Evolutionary conservation across 176 grass and related monocot genomes (phyloP).

Genomic region (Triticum aestivum): DNA sequence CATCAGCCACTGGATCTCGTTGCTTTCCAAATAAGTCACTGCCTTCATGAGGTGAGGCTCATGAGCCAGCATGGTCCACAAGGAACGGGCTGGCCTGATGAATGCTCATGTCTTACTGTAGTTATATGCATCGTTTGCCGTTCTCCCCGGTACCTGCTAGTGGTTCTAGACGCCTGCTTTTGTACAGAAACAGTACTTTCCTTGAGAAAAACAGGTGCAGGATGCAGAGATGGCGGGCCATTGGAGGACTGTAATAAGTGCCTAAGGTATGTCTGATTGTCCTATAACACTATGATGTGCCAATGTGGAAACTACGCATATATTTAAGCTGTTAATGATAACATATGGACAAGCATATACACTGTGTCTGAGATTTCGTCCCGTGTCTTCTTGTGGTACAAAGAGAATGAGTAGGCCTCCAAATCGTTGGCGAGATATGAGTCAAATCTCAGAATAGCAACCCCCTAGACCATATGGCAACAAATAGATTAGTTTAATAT

Average conservation of each 20-base stretch:
- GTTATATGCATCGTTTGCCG: slow-evolving; percentile 13
- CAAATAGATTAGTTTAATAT: neutral
- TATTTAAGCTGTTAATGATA: slow-evolving; percentile 12
- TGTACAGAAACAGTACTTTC: slow-evolving; percentile 30
- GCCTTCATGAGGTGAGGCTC: slow-evolving; percentile 38
- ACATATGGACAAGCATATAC: neutral
- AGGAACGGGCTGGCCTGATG: slow-evolving; percentile 33
- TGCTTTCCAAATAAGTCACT: slow-evolving; percentile 51
- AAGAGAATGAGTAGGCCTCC: neutral
- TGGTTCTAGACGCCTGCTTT: slow-evolving; percentile 26
- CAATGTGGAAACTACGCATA: slow-evolving; percentile 16
- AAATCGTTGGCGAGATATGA: neutral
- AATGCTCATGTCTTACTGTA: slow-evolving; percentile 25
- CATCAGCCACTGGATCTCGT: slow-evolving; percentile 37
- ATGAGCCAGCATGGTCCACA: slow-evolving; percentile 41
- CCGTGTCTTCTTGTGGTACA: neutral
- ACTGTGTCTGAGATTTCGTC: neutral
- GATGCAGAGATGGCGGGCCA: slow-evolving; percentile 22
- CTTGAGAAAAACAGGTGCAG: slow-evolving; percentile 27
- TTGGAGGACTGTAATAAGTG: slow-evolving; percentile 20
- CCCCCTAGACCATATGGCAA: slow-evolving; percentile 15
- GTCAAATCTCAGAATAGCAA: neutral
- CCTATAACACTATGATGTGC: neutral
- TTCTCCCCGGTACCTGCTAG: slow-evolving; percentile 22
- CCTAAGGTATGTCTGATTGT: slow-evolving; percentile 6